phyloP scores from a whole-genome alignment of 2,329 filamentous ascomycete genomes.

The Nothophoma quercina region DNA sequence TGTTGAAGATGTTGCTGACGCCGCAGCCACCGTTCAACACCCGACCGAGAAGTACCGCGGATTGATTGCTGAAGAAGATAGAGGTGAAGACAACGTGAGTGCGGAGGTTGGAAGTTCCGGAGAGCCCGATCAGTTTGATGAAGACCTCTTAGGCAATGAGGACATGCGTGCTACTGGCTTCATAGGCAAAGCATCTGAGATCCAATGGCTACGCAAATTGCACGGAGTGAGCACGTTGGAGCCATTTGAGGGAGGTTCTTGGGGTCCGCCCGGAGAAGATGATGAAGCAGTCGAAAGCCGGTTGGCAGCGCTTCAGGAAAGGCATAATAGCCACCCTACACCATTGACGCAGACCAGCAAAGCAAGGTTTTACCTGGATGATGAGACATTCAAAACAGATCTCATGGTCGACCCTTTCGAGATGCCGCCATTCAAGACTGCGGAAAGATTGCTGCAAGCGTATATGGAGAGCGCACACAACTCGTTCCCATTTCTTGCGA shows the following conservation, averaged over 20 bases:
- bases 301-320: conserved; percentile 17
- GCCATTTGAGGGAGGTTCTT: conserved; percentile 12
- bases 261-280: conserved; percentile 29
- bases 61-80: conserved; percentile 8
- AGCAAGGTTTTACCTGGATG: conserved; percentile 42
- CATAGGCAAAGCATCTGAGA: conserved; percentile 33
- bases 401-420: conserved; percentile 30
- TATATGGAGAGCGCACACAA: conserved; percentile 41
- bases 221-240: conserved; percentile 17
- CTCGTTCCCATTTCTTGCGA: conserved; percentile 37
- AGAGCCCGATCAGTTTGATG: conserved; percentile 32
- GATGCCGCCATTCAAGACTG: conserved; percentile 40
- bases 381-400: conserved; percentile 31
- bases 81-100: conserved; percentile 31
- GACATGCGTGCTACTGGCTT: conserved; percentile 37
- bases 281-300: conserved; percentile 21
- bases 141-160: conserved; percentile 32
- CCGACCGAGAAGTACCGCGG: conserved; percentile 19
- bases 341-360: conserved; percentile 25
- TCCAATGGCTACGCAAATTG: conserved; percentile 34
- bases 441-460: conserved; percentile 35
- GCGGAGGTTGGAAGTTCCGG: conserved; percentile 37
- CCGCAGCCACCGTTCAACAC: conserved; percentile 21
- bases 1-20: conserved; percentile 29
- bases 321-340: conserved; percentile 18